Conservation (phyloP, 2,329 filamentous ascomycete species). For the Elsinoe batatas region DNA sequence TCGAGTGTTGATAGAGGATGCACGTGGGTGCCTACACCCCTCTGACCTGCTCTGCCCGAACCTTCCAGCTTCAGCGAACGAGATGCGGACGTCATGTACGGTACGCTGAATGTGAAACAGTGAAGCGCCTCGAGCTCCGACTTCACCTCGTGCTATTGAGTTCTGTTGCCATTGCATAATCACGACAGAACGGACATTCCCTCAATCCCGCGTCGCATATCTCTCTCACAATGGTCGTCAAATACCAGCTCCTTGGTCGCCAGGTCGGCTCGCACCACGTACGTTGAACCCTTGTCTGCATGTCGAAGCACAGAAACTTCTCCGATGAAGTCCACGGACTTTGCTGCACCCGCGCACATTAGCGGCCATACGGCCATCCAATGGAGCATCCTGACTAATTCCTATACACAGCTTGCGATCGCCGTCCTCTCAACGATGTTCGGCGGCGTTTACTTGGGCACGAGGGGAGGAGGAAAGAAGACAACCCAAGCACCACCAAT, state of each 20-base stretch:
- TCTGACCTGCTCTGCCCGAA: not conserved
- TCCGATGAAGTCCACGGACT: too few species aligned
- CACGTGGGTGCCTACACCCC: not conserved
- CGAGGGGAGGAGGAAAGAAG: slow-evolving; percentile 39
- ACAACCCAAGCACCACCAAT: slow-evolving; percentile 46
- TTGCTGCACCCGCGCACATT: too few species aligned
- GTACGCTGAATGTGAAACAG: not conserved
- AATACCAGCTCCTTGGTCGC: slow-evolving; percentile 42
- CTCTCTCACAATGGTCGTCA: slow-evolving; percentile 37
- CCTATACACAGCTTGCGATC: slow-evolving; percentile 48
- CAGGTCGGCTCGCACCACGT: slow-evolving; percentile 47
- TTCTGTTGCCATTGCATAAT: slow-evolving; percentile 11
- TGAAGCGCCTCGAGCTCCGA: slow-evolving; percentile 9
- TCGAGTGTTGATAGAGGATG: not conserved
- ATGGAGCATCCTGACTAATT: not conserved
- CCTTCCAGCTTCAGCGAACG: too few species aligned
- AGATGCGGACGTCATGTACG: not conserved
- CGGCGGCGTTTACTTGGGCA: slow-evolving; percentile 35
- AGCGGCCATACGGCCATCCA: not conserved
- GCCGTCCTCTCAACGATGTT: slow-evolving; percentile 44
- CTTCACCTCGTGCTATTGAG: slow-evolving; percentile 11
- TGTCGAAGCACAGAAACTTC: slow-evolving; percentile 3
- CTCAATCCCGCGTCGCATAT: slow-evolving; percentile 9
- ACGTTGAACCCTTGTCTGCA: slow-evolving; percentile 24
- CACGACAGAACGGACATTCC: slow-evolving; percentile 8